A percentile compares a stretch with the other conserved stretches of the same genome.
phyloP scores from a whole-genome alignment of 441 rosid species.

The Adansonia rubrostipa region DNA sequence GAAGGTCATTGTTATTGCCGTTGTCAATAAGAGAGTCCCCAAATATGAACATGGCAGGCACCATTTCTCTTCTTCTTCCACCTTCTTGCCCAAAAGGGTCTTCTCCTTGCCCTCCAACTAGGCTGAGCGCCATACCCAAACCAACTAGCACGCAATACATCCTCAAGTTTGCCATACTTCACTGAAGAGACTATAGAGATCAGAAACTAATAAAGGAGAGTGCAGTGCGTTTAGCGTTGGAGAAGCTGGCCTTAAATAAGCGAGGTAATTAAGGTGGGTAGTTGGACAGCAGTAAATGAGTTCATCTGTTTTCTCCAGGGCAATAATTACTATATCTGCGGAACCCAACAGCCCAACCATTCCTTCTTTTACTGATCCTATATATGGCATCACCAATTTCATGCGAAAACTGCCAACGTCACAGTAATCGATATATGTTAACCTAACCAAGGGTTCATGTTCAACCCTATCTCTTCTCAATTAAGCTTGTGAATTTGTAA shows the following conservation, averaged over 20 bases:
- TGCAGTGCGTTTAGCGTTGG: background rate
- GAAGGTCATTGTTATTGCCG: constrained; percentile 82
- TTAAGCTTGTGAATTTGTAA: no score
- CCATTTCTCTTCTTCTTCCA: constrained; percentile 47
- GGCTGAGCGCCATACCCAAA: background rate
- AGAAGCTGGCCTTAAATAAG: constrained; percentile 32
- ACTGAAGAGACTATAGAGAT: background rate
- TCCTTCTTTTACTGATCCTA: background rate
- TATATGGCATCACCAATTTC: background rate
- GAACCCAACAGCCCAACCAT: constrained; percentile 23
- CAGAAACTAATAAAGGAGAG: background rate
- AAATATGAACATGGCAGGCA: constrained; percentile 85
- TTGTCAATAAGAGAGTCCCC: constrained; percentile 94
- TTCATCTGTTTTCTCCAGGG: constrained; percentile 46
- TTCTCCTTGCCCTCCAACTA: constrained; percentile 38
- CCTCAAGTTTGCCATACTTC: constrained; percentile 29
- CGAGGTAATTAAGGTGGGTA: constrained; percentile 26
- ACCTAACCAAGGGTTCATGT: background rate
- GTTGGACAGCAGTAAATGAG: constrained; percentile 55
- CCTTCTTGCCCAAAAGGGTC: constrained; percentile 36
- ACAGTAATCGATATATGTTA: background rate
- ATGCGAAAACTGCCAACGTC: background rate
- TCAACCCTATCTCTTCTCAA: no score
- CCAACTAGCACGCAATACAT: constrained; percentile 8
- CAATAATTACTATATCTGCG: constrained; percentile 39